A percentile compares a stretch with the other conserved stretches of the same genome.
Evolutionary conservation across 768 basidiomycete genomes (phyloP).

Genomic region (Tylopilus sp.): DNA sequence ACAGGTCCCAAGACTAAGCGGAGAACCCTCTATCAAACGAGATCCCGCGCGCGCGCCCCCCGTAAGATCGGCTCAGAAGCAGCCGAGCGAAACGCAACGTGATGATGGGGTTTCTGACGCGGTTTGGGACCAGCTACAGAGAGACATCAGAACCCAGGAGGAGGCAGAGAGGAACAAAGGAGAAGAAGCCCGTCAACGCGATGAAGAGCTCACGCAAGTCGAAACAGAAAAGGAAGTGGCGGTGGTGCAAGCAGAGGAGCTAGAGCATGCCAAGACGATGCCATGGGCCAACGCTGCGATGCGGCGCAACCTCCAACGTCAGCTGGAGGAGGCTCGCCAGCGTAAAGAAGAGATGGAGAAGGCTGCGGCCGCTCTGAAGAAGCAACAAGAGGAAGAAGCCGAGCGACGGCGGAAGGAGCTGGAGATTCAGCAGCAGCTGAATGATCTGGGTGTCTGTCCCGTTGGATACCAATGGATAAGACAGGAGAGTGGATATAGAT

Average conservation of each 20-base stretch:
- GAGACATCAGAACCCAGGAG: slow-evolving; percentile 27
- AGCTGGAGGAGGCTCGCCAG: slow-evolving; percentile 28
- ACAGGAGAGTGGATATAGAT: slow-evolving; percentile 40
- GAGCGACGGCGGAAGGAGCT: slow-evolving; percentile 22
- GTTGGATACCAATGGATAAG: slow-evolving; percentile 46
- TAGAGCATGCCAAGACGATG: slow-evolving; percentile 16
- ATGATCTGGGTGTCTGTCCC: slow-evolving; percentile 48
- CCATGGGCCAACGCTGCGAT: slow-evolving; percentile 18
- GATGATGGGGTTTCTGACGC: slow-evolving; percentile 54
- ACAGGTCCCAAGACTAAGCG: too few relatives aligned
- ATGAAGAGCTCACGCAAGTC: slow-evolving; percentile 15
- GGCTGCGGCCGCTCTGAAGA: slow-evolving; percentile 27
- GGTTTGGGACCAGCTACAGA: slow-evolving; percentile 51
- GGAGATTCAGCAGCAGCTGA: slow-evolving; percentile 42
- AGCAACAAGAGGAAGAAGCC: slow-evolving; percentile 39
- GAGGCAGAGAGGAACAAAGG: slow-evolving; percentile 15
- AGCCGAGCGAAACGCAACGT: slow-evolving; percentile 25
- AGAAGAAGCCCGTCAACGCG: slow-evolving; percentile 16
- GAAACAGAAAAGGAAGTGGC: slow-evolving; percentile 9
- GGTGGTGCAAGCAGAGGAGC: slow-evolving; percentile 8
- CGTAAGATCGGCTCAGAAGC: slow-evolving; percentile 3
- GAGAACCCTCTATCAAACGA: slow-evolving; percentile 2
- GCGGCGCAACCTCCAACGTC: slow-evolving; percentile 24
- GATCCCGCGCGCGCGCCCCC: background rate
- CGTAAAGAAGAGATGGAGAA: slow-evolving; percentile 24